phyloP scores from a whole-genome alignment of 495 filamentous ascomycete species.

The Lasiosphaeris hirsuta region DNA sequence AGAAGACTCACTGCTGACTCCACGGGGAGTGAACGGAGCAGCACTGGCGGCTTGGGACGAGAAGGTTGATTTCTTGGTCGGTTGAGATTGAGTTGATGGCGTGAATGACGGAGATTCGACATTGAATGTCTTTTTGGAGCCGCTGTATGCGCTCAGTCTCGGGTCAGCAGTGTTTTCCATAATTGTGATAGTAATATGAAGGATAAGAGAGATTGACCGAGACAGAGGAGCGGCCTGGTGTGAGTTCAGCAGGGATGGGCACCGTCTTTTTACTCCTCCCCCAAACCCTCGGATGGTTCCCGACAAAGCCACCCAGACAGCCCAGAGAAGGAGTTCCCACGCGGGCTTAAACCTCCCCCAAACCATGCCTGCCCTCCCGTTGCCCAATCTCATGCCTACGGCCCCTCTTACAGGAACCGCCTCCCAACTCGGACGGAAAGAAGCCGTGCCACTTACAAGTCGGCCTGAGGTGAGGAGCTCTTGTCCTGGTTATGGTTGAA shows the following conservation, averaged over 20 bases:
- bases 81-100: slow-evolving; percentile 53
- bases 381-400: too few relatives aligned
- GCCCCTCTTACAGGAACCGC: too few relatives aligned
- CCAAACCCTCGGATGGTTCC: too few relatives aligned
- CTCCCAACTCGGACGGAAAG: slow-evolving; percentile 2
- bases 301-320: too few relatives aligned
- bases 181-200: too few relatives aligned
- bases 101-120: slow-evolving; percentile 96
- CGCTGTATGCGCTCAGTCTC: slow-evolving; percentile 20
- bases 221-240: too few relatives aligned
- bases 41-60: slow-evolving; percentile 86
- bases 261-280: too few relatives aligned
- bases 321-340: too few relatives aligned
- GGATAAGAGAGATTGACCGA: too few relatives aligned
- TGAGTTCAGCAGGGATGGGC: too few relatives aligned
- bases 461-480: slow-evolving; percentile 46
- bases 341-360: too few relatives aligned
- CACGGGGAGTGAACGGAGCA: slow-evolving; percentile 82
- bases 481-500: slow-evolving; percentile 85
- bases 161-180: neutral
- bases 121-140: slow-evolving; percentile 78
- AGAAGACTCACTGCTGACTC: slow-evolving; percentile 34
- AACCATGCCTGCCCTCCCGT: too few relatives aligned
- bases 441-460: slow-evolving; percentile 51
- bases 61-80: slow-evolving; percentile 60